Evolutionary conservation across 352 stramenopile genomes (phyloP).

Genomic region (Globisporangium heterothallicum): DNA sequence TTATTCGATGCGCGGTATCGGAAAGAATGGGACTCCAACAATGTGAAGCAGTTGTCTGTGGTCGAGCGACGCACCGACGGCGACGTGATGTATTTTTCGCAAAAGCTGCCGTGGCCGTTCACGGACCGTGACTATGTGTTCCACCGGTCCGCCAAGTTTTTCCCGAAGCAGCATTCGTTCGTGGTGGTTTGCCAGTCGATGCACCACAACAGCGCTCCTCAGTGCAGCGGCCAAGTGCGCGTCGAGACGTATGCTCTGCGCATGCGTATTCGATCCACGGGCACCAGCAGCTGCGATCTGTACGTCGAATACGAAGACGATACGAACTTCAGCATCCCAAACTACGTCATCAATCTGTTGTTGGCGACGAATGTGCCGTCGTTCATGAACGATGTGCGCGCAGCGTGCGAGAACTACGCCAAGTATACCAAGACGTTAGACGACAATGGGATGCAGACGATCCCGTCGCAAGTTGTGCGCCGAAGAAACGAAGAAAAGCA

Average conservation of each 20-base stretch:
- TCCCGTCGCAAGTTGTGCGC: constrained; percentile 52
- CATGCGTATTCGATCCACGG: constrained; percentile 54
- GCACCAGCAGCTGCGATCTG: constrained; percentile 57
- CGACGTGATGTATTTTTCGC: constrained; percentile 61
- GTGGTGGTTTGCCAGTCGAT: constrained; percentile 58
- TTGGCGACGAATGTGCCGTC: constrained; percentile 44
- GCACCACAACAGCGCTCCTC: constrained; percentile 41
- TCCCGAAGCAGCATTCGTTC: constrained; percentile 45
- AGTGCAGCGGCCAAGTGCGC: constrained; percentile 33
- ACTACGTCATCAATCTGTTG: constrained; percentile 58
- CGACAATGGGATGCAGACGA: constrained; percentile 28
- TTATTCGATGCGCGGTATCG: constrained; percentile 59
- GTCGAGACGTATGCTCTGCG: constrained; percentile 61
- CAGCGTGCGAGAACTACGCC: constrained; percentile 52
- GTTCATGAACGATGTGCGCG: constrained; percentile 55
- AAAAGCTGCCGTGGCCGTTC: constrained; percentile 62
- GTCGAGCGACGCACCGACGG: constrained; percentile 39
- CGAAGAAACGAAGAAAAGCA: constrained; percentile 13
- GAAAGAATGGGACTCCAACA: constrained; percentile 39
- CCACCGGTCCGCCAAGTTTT: constrained; percentile 52
- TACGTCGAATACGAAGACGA: constrained; percentile 78
- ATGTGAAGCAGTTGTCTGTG: constrained; percentile 36
- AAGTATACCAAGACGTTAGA: constrained; percentile 38
- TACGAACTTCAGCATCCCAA: constrained; percentile 71
- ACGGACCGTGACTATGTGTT: constrained; percentile 79